These are phyloP conservation scores for Chamaecrista fasciculata DNA, from an alignment of 306 rosid genomes.

Conservation along the genomic window DNA sequence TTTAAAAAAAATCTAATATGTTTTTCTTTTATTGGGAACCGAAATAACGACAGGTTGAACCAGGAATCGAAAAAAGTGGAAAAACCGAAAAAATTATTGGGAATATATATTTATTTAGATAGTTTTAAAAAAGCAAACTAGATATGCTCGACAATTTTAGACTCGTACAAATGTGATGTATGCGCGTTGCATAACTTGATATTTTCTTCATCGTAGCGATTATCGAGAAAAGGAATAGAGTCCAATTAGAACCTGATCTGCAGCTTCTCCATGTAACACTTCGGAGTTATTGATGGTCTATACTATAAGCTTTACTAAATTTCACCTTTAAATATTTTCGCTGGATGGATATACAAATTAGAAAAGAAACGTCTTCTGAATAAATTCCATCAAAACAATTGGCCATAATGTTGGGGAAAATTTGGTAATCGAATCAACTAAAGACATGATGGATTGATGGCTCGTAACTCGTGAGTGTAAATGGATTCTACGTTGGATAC, in stretches of 20 bases:
- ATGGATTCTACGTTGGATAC: neutral
- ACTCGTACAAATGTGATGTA: no score
- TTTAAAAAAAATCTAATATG: no score
- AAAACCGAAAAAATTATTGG: no score
- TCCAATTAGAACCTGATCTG: no score
- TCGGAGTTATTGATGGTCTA: constrained; percentile 15
- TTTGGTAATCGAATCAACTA: constrained; percentile 71
- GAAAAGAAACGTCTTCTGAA: constrained; percentile 85
- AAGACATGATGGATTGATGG: constrained; percentile 45
- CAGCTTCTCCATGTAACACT: no score
- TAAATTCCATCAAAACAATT: constrained; percentile 76
- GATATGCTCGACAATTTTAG: no score
- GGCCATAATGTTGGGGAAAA: constrained; percentile 96
- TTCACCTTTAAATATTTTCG: neutral
- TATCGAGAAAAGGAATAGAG: neutral
- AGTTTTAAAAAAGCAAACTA: no score
- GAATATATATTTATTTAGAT: no score
- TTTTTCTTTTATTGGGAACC: no score
- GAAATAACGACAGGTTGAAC: no score
- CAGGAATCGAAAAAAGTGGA: no score
- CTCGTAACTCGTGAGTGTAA: constrained; percentile 21
- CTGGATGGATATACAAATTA: constrained; percentile 84
- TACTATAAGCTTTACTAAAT: neutral
- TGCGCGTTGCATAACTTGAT: no score
- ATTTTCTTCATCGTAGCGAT: neutral